phyloP scores from a whole-genome alignment of 192 early-diverging fungal genomes.

The Piromyces sp. region DNA sequence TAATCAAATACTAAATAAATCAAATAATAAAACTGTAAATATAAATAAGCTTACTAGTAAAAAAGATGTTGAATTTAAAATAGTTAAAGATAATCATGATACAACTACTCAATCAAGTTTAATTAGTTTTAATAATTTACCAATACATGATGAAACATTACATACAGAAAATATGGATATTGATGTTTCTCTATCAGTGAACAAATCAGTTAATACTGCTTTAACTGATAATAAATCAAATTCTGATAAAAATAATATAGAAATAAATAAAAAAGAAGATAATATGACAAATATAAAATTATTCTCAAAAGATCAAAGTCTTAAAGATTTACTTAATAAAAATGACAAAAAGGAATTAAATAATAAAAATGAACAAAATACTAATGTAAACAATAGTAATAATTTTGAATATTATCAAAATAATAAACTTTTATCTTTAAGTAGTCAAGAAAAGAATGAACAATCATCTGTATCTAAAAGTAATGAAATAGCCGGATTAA shows the following conservation, averaged over 20 bases:
- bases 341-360: neutral
- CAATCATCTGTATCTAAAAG: too few species aligned
- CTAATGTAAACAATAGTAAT: neutral
- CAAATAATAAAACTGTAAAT: neutral
- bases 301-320: neutral
- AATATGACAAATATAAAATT: neutral
- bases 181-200: neutral
- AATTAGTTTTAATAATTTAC: neutral
- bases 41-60: neutral
- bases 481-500: too few species aligned
- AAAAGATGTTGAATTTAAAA: neutral
- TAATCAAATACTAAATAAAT: neutral
- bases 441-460: too few species aligned
- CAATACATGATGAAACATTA: neutral
- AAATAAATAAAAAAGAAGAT: neutral
- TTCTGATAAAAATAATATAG: neutral
- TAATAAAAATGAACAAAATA: neutral
- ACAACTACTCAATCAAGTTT: neutral
- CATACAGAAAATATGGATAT: neutral
- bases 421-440: too few species aligned
- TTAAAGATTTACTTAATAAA: neutral
- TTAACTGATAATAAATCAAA: neutral
- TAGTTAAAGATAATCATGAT: neutral
- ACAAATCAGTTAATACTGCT: too few species aligned
- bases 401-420: neutral